These are phyloP conservation scores for Oryza punctata DNA, from an alignment of 176 grass and related monocot genomes.

Conservation along the genomic window DNA sequence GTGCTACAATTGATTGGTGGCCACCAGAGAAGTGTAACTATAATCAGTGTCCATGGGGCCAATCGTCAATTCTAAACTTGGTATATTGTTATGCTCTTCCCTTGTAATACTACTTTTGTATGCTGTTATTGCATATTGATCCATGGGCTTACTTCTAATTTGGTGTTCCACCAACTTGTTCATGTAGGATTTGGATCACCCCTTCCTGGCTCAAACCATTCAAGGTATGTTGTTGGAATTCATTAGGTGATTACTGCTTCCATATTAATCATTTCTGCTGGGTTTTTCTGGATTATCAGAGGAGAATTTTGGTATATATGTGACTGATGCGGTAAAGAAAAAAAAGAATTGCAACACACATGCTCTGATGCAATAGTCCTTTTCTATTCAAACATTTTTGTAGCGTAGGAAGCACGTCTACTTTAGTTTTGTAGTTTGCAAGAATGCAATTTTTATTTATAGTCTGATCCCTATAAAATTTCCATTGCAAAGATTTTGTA, in stretches of 20 bases:
- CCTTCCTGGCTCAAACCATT: constrained; percentile 76
- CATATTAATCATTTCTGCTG: not conserved
- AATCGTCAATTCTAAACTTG: constrained; percentile 91
- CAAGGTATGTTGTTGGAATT: constrained; percentile 54
- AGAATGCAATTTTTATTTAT: not conserved
- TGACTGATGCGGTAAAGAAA: not conserved
- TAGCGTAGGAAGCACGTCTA: not conserved
- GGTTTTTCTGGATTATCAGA: not conserved
- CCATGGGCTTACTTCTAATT: constrained; percentile 20
- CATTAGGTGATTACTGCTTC: not conserved
- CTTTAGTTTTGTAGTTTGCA: not conserved
- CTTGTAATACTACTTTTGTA: not conserved
- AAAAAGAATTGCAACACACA: not conserved
- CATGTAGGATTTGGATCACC: constrained; percentile 82
- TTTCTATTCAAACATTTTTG: not conserved
- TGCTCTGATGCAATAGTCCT: not conserved
- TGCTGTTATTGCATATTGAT: not conserved
- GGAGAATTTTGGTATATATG: not conserved
- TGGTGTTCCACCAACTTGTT: not conserved
- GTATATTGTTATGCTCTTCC: constrained; percentile 45
- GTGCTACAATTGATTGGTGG: constrained; percentile 98
- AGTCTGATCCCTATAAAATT: not conserved
- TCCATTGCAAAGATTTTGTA: not conserved
- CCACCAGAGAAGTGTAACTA: constrained; percentile 97
- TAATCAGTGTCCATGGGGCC: constrained; percentile 93